These are phyloP conservation scores for Podospora bellae-mahoneyi DNA, from an alignment of 495 filamentous ascomycete species.

Conservation along the genomic window DNA sequence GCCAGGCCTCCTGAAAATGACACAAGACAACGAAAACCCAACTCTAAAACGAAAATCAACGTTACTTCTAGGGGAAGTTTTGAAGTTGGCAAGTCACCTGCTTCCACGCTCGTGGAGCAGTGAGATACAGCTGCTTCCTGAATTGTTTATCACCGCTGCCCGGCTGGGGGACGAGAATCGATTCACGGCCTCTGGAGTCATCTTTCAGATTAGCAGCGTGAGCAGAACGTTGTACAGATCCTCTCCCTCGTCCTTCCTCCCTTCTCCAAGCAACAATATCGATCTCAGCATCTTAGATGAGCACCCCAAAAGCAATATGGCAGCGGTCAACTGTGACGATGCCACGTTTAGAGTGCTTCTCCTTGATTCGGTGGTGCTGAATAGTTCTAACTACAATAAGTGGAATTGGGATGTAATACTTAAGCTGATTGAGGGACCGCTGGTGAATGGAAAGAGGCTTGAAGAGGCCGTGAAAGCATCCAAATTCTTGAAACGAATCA, in stretches of 20 bases:
- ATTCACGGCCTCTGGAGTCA: constrained; percentile 75
- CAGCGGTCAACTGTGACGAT: constrained; percentile 75
- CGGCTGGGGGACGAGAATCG: constrained; percentile 66
- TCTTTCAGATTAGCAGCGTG: constrained; percentile 97
- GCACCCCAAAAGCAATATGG: constrained; percentile 64
- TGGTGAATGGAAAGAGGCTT: constrained; percentile 86
- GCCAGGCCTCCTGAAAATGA: constrained; percentile 69
- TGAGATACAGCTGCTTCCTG: constrained; percentile 77
- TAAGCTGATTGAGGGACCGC: constrained; percentile 85
- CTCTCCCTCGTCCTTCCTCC: constrained; percentile 41
- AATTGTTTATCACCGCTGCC: constrained; percentile 71
- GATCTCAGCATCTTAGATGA: constrained; percentile 52
- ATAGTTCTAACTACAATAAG: constrained; percentile 80
- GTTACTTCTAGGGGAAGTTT: constrained; percentile 80
- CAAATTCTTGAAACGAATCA: constrained; percentile 90
- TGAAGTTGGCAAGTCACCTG: constrained; percentile 82
- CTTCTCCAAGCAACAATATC: constrained; percentile 38
- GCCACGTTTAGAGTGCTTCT: constrained; percentile 79
- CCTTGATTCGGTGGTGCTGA: constrained; percentile 81
- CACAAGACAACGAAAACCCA: constrained; percentile 66
- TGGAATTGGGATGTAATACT: constrained; percentile 96
- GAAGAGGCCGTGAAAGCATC: constrained; percentile 93
- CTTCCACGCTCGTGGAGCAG: constrained; percentile 76
- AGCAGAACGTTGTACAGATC: constrained; percentile 90
- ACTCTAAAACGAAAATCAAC: constrained; percentile 83